Evolutionary conservation across 305 asterid genomes (phyloP), one percentile per base, ranked within the genome.

Genomic region (Fraxinus velutina): DNA sequence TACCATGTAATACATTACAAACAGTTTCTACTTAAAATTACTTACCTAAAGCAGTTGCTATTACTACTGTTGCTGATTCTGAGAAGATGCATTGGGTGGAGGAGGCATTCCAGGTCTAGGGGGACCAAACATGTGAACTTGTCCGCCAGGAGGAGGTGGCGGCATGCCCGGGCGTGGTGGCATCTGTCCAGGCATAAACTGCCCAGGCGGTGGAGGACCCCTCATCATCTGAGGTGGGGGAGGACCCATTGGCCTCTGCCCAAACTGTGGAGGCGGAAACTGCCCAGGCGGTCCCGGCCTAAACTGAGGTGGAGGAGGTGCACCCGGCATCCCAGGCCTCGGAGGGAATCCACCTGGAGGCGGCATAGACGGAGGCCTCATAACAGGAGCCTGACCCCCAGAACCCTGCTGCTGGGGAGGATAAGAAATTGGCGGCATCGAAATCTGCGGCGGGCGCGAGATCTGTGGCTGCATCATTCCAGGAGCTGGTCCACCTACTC

Each of bases 381-480:
- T 80, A 9, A 64, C 72, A 1, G 32, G 72, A 24, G 72, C 72
- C 17, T 64, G 70, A 90, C 88, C 57, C 66, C 37, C 74, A 13
- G 97, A 64, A 22, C n/a, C 1, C 12, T 87, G 92, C 85, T 88
- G 91, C 84, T 27, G 74, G 39, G 79, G 92, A n/a, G 94, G 97
- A 74, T 92, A 92, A 9, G 89, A 81, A 72, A 92, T 84, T 0
- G 99, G 97, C 1, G 74, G 74, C 74, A 27, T 27, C 12, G 74
- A 68, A 27, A 68, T 68, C 74, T 68, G 74, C 1, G 72, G 72
- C n/a, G 97, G 97, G 24, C 98, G 89, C 1, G 98, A 89, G 73
- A 94, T 89, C 89, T 94, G 98, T 5, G 98, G 98, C 90, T 93
- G 98, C 98, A 93, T 95, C 98, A 93, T 93, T 5, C 97, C 95